Percentiles rank a stretch among this genome's conserved stretches.
Conservation (phyloP, 2,329 filamentous ascomycete species). For the Lecanicillium sp. region DNA sequence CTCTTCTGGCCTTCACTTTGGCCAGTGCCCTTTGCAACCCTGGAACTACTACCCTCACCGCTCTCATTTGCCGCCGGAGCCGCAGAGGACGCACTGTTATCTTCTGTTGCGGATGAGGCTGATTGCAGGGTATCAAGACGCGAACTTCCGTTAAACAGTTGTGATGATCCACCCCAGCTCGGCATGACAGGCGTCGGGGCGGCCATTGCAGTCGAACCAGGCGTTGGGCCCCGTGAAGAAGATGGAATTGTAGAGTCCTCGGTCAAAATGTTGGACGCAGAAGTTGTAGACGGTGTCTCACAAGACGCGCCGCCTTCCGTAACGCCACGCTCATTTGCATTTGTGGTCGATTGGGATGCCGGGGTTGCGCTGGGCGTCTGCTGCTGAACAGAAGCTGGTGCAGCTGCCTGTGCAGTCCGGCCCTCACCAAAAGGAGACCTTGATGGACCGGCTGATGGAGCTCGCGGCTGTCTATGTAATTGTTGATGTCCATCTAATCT, state of each 20-base stretch:
- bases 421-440: constrained; percentile 1
- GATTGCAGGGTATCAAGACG: constrained; percentile 6
- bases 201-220: constrained; percentile 27
- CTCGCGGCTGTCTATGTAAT: background rate
- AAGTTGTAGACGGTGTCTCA: too few species aligned
- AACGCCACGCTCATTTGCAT: too few species aligned
- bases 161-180: constrained; percentile 42
- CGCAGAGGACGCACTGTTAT: background rate
- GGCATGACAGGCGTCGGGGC: constrained; percentile 40
- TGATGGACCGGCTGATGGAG: constrained; percentile 6
- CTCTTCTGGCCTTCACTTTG: constrained; percentile 7
- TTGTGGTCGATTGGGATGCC: too few species aligned
- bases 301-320: too few species aligned
- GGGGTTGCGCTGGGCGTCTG: too few species aligned
- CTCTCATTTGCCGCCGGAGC: background rate
- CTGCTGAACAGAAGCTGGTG: too few species aligned
- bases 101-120: too few species aligned
- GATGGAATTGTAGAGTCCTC: background rate
- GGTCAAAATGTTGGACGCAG: too few species aligned
- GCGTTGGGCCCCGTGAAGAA: constrained; percentile 4
- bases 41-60: background rate
- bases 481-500: constrained; percentile 33
- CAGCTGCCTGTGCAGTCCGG: background rate
- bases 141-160: constrained; percentile 32
- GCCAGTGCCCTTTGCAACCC: constrained; percentile 2